Evolutionary conservation across 257 asterid species (phyloP), one percentile per base, ranked within the genome.

Genomic region (Plantago ovata): DNA sequence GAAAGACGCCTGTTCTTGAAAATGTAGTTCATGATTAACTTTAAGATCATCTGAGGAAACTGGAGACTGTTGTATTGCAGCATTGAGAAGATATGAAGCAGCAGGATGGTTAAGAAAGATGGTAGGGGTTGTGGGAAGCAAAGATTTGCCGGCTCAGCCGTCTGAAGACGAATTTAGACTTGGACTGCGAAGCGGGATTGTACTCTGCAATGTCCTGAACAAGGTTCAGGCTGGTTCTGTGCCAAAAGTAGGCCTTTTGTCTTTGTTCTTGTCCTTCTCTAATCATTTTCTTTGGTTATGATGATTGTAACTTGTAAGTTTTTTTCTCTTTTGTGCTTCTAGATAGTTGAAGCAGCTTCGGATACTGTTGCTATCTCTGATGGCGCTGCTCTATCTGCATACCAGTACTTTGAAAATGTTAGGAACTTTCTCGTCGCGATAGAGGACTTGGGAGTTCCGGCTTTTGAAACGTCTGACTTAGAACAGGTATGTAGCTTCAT

Each of bases 71-170:
- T 71, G 36, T 69, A 32, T 56, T 83, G 80, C 87, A 92, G 98
- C 93, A 45, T 67, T 77, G 74, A 85, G 96, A 78, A 83, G 93
- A 81, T 78, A 85, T 67, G 95, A 80, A 50, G 96, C 95, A 3
- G 82, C 94, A 13, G 70, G 76, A 44, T 92, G 98, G 96, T 55
- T 92, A 63, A 81, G 98, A 72, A 92, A 88, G 74, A 75, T 79
- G 82, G 84, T 73, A 21, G 98, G 98, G 59, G 96, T 87, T 18
- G 96, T 91, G 42, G 84, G 77, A 23, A 95, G 84, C 40, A 87
- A 75, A 81, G 96, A 92, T 71, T 81, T 92, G 58, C 96, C 98
- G 0, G 96, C 95, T 10, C 78, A 88, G 76, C 96, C 96, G 60
- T 92, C 98, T 48, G 98, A 88, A 75, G 94, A 88, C 48, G 90